A percentile compares a stretch with the other conserved stretches of the same genome.
Evolutionary conservation across 768 basidiomycete genomes (phyloP).

Genomic region (Dioszegia crocea): DNA sequence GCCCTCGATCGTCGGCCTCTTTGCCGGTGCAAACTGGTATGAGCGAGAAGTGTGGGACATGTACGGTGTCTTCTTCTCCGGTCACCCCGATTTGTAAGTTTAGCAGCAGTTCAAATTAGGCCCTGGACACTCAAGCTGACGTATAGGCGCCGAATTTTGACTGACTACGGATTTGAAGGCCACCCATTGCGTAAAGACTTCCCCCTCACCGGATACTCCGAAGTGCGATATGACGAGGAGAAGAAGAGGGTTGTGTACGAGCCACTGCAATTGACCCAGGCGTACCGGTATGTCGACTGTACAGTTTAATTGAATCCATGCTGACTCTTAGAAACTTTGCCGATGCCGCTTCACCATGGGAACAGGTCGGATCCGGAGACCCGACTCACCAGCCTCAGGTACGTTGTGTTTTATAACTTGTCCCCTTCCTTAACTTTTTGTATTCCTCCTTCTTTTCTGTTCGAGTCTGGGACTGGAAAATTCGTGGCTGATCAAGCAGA

Average conservation of each 20-base stretch:
- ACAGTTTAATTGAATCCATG: not conserved
- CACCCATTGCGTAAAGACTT: conserved; percentile 98
- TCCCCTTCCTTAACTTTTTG: conserved; percentile 51
- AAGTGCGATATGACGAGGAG: conserved; percentile 96
- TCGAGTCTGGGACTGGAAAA: not conserved
- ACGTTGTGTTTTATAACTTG: not conserved
- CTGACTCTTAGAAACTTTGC: conserved; percentile 76
- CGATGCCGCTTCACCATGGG: conserved; percentile 80
- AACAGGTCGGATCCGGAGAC: conserved; percentile 72
- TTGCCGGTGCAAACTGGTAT: conserved; percentile 95
- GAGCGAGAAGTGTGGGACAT: conserved; percentile 98
- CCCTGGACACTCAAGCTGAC: not conserved
- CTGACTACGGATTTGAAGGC: conserved; percentile 98
- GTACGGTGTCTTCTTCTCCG: conserved; percentile 91
- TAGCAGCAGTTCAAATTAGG: not conserved
- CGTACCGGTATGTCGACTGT: conserved; percentile 67
- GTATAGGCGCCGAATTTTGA: conserved; percentile 84
- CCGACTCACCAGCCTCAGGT: conserved; percentile 36
- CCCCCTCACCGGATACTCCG: conserved; percentile 97
- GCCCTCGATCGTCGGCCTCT: conserved; percentile 72
- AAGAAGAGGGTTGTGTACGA: conserved; percentile 96
- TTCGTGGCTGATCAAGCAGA: conserved; percentile 14
- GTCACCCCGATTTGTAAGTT: conserved; percentile 90
- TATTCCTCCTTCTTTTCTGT: too few relatives aligned
- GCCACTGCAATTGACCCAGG: conserved; percentile 93